Evolutionary conservation across 208 protist species (phyloP).

Genomic region (Acanthamoeba triangularis): DNA sequence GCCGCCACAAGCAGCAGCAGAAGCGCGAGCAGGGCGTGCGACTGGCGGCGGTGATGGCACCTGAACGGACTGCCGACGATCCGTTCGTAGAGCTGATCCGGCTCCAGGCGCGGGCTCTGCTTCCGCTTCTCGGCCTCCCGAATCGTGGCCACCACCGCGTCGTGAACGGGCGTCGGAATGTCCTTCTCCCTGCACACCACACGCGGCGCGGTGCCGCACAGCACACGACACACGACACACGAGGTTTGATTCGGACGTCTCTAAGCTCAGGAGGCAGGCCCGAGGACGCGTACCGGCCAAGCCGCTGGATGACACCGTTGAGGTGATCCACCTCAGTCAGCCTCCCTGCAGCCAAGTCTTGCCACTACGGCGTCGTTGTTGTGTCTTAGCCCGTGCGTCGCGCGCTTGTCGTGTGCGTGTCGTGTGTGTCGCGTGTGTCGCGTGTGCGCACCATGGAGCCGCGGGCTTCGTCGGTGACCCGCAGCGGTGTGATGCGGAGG

Average conservation of each 20-base stretch:
- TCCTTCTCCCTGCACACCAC: background rate
- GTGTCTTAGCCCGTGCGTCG: too few relatives aligned
- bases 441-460: background rate
- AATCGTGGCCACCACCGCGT: conserved; percentile 3
- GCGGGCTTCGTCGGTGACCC: background rate
- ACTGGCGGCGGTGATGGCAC: background rate
- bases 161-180: conserved; percentile 3
- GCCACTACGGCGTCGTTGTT: background rate
- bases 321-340: conserved; percentile 13
- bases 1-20: background rate
- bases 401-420: too few relatives aligned
- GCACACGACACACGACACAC: too few relatives aligned
- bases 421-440: too few relatives aligned
- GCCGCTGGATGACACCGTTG: conserved; percentile 23
- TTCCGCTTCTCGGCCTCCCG: conserved; percentile 1
- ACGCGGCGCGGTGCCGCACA: background rate
- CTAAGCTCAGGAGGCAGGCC: background rate
- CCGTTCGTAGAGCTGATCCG: background rate
- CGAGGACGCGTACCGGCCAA: background rate
- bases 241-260: too few relatives aligned
- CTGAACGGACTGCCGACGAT: background rate
- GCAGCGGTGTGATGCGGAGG: conserved; percentile 2
- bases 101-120: background rate
- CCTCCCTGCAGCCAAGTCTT: conserved; percentile 14
- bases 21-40: background rate